A percentile compares a stretch with the other conserved stretches of the same genome.
These are phyloP conservation scores for Ophiostoma novo-ulmi DNA, from an alignment of 2,329 filamentous ascomycete species.

Conservation along the genomic window DNA sequence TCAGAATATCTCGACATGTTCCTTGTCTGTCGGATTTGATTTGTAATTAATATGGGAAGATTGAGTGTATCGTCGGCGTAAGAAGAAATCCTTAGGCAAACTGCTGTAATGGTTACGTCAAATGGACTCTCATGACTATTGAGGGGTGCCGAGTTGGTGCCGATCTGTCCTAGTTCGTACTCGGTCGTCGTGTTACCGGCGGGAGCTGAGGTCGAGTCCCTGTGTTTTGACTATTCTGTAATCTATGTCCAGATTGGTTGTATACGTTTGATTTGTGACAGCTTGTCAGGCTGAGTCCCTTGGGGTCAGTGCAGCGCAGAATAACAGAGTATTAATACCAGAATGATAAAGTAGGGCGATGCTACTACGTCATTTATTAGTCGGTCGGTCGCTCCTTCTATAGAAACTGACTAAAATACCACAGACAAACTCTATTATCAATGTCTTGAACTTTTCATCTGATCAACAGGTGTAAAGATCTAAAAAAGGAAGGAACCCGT, in stretches of 20 bases:
- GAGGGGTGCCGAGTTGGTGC: too few relatives aligned
- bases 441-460: not conserved
- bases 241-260: not conserved
- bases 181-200: not conserved
- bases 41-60: not conserved
- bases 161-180: not conserved
- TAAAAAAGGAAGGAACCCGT: slow-evolving; percentile 3
- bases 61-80: not conserved
- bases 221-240: not conserved
- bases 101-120: not conserved
- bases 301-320: not conserved
- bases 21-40: not conserved
- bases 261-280: not conserved
- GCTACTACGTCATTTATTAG: not conserved
- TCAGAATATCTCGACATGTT: slow-evolving; percentile 33
- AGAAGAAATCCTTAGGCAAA: not conserved
- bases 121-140: not conserved
- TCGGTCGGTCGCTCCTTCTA: not conserved
- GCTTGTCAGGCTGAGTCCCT: not conserved
- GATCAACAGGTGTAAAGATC: not conserved
- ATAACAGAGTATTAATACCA: too few relatives aligned
- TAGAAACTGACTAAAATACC: not conserved
- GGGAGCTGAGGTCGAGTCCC: not conserved
- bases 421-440: not conserved
- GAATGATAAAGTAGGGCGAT: not conserved